Percentiles rank a stretch among this genome's conserved stretches.
These are phyloP conservation scores for Trichoderma pleuroti DNA, from an alignment of 2,329 filamentous ascomycete species.

Conservation along the genomic window DNA sequence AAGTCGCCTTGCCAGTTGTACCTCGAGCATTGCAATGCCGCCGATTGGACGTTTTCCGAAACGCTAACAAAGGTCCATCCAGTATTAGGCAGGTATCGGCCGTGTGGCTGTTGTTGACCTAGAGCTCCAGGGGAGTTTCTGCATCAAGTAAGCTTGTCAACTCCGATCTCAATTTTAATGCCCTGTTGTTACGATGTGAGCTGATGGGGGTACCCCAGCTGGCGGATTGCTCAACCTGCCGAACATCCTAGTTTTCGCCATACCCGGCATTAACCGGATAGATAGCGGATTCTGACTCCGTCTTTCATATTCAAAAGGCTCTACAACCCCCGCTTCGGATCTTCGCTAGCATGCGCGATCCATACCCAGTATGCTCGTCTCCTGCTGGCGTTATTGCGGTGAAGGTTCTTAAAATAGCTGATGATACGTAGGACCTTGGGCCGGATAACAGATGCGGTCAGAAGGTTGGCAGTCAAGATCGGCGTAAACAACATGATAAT, in stretches of 20 bases:
- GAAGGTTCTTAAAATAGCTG: not conserved
- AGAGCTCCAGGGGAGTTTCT: not conserved
- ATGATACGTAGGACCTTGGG: not conserved
- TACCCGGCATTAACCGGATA: not conserved
- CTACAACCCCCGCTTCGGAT: not conserved
- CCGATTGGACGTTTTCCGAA: not conserved
- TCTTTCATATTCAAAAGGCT: not conserved
- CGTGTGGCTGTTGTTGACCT: not conserved
- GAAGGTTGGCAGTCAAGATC: not conserved
- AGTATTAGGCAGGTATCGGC: conserved; percentile 10
- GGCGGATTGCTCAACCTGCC: not conserved
- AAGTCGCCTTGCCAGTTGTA: not conserved
- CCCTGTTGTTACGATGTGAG: not conserved
- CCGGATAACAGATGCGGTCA: not conserved
- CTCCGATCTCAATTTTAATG: not conserved
- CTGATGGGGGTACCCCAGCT: not conserved
- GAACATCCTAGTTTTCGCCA: not conserved
- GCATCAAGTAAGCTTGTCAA: conserved; percentile 3
- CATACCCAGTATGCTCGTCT: not conserved
- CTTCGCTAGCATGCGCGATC: not conserved
- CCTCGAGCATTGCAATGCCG: not conserved
- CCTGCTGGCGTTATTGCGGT: not conserved
- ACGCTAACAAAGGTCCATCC: conserved; percentile 13
- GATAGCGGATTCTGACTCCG: not conserved
- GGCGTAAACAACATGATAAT: not conserved